Conservation (phyloP, 768 basidiomycete genomes). For the Leccinum imitatum region DNA sequence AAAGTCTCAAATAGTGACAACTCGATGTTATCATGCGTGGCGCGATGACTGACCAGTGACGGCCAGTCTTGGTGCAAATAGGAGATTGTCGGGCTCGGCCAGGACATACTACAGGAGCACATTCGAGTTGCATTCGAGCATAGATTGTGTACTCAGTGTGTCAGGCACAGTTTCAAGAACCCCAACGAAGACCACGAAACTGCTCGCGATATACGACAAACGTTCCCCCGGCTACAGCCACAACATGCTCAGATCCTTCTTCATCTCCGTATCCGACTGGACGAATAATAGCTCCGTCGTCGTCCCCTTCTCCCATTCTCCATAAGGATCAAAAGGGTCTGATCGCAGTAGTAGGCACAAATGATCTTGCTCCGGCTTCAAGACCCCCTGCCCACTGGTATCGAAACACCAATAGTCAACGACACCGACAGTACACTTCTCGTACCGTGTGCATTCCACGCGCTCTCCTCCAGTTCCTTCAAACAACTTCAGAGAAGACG, state of each 20-base stretch:
- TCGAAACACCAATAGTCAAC: constrained; percentile 36
- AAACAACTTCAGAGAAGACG: constrained; percentile 13
- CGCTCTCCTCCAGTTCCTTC: constrained; percentile 13
- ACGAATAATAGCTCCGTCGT: constrained; percentile 31
- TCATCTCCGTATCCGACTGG: constrained; percentile 19
- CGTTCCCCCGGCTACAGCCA: constrained; percentile 21
- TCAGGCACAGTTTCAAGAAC: background rate
- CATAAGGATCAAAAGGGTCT: constrained; percentile 31
- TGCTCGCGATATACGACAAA: no score
- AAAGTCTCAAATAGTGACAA: no score
- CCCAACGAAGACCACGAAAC: background rate
- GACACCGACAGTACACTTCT: constrained; percentile 26
- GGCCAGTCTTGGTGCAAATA: no score
- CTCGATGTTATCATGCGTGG: no score
- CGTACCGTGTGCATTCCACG: constrained; percentile 17
- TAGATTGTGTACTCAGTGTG: no score
- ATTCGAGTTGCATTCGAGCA: no score
- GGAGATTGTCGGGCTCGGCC: no score
- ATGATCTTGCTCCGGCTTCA: constrained; percentile 28
- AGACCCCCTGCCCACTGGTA: constrained; percentile 22
- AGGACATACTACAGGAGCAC: no score
- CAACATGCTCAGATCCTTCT: constrained; percentile 13
- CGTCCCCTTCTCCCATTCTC: constrained; percentile 26
- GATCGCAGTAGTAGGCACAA: constrained; percentile 29
- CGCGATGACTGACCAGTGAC: no score